Percentiles rank a stretch among this genome's conserved stretches.
Evolutionary conservation across 2,329 filamentous ascomycete species (phyloP).

Genomic region (Trichoderma sp.): DNA sequence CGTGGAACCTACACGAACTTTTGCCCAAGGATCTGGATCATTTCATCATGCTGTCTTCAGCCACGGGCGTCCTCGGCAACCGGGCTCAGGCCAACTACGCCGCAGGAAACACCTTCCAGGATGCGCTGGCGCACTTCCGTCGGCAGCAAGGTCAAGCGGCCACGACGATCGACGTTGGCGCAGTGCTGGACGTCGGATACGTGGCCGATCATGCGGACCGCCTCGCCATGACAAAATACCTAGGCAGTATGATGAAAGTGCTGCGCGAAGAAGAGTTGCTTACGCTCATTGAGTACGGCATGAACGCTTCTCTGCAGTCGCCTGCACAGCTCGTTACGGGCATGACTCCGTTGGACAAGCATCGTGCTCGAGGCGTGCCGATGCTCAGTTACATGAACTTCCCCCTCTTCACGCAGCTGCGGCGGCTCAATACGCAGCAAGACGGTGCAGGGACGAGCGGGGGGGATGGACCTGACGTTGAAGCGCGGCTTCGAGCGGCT

Average conservation of each 20-base stretch:
- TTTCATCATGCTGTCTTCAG: conserved; percentile 36
- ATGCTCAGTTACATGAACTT: conserved; percentile 7
- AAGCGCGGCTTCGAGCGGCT: conserved; percentile 4
- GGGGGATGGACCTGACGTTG: not conserved
- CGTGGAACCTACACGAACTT: conserved; percentile 33
- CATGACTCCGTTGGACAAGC: not conserved
- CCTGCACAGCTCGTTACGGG: conserved; percentile 11
- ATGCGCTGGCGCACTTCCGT: conserved; percentile 24
- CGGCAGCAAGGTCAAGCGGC: not conserved
- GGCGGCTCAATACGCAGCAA: not conserved
- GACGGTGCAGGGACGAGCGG: not conserved
- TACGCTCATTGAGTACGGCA: not conserved
- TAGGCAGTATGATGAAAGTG: conserved; percentile 16
- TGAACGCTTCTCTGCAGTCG: not conserved
- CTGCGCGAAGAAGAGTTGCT: conserved; percentile 15
- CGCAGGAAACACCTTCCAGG: conserved; percentile 32
- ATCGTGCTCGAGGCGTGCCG: not conserved
- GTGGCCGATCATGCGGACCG: conserved; percentile 26
- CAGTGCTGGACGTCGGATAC: conserved; percentile 25
- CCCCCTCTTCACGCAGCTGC: conserved; percentile 12
- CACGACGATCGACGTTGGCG: conserved; percentile 10
- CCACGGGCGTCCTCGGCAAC: conserved; percentile 33
- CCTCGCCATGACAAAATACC: conserved; percentile 21
- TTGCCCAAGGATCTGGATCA: conserved; percentile 36
- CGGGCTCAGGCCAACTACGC: conserved; percentile 40